phyloP scores from a whole-genome alignment of 2,329 filamentous ascomycete species.

The Metarhizium guizhouense region DNA sequence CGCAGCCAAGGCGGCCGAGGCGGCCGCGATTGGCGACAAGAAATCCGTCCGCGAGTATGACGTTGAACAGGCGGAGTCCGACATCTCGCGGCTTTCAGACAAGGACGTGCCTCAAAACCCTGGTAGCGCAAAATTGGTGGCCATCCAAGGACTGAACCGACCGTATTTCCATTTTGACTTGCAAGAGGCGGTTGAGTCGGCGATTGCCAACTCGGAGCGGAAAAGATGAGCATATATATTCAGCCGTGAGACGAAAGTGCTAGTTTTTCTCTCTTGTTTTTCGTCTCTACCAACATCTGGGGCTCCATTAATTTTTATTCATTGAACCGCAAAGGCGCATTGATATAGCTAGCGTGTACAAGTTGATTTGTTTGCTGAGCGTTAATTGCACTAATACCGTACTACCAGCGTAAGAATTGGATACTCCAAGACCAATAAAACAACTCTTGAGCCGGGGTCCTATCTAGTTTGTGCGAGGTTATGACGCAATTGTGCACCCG shows the following conservation, averaged over 20 bases:
- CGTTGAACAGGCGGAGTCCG: constrained; percentile 17
- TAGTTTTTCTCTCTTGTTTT: neutral
- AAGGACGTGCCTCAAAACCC: constrained; percentile 19
- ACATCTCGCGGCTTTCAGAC: constrained; percentile 14
- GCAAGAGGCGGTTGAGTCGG: constrained; percentile 37
- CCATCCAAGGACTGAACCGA: constrained; percentile 37
- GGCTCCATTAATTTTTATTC: too few relatives aligned
- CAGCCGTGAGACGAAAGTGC: neutral
- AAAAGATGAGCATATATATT: constrained; percentile 3
- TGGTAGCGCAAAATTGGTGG: constrained; percentile 22
- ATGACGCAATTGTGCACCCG: too few relatives aligned
- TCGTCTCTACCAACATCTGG: neutral
- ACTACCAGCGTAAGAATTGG: too few relatives aligned
- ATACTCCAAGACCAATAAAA: too few relatives aligned
- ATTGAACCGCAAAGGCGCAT: too few relatives aligned
- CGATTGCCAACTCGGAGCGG: constrained; percentile 25
- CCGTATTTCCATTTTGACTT: constrained; percentile 45
- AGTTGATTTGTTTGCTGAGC: too few relatives aligned
- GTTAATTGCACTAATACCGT: too few relatives aligned
- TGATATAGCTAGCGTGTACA: too few relatives aligned
- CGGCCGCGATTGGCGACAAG: constrained; percentile 52
- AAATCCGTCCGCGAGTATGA: constrained; percentile 17
- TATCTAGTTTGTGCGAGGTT: too few relatives aligned
- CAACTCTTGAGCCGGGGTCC: too few relatives aligned
- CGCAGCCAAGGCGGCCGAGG: constrained; percentile 34